Evolutionary conservation across 2,329 filamentous ascomycete genomes (phyloP), one percentile per base, ranked within the genome.

Genomic region (Clonostachys sp.): DNA sequence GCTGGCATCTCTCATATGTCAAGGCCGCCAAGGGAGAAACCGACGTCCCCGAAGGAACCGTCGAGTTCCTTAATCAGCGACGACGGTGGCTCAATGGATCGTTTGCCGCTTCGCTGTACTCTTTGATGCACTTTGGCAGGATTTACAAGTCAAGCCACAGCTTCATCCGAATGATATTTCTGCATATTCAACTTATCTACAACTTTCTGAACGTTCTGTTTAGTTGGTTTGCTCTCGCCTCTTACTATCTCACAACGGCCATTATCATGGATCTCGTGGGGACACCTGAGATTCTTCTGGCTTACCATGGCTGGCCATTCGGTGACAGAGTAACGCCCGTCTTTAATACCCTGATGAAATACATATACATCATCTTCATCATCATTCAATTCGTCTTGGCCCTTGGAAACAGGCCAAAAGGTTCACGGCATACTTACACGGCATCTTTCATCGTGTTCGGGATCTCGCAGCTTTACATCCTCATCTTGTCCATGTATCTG

Each of bases 111-210:
- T 89, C 87, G 70, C 84, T 96, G 64, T 96, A 96, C 73, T 89
- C 91, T 34, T 78, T 95, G 55, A 94, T 96, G 86, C 91, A 96
- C 67, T 96, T 96, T 61, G 87, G 88, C 42, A 86, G 91, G 57
- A 92, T 95, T 86, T 96, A 96, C 80, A 92, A 92, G 76, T 90
- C 84, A 64, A 90, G 91, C 39, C 91, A 96, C 76, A 95, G 95
- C 77, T 76, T 96, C 53, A 67, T 96, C 55, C 89, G 91, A 74
- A 95, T 96, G 89, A 86, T 95, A 76, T 95, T 96, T 78, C 81
- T 96, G 66, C 91, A 96, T 71, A 73, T 96, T 54, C 91, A 96
- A 68, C 81, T 95, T 67, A 58, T 95, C 61, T 96, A 96, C 81
- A 96, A 95, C 73, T 75, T 89, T 59, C 84, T 85, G 65, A 87